A percentile compares a stretch with the other conserved stretches of the same genome.
These are phyloP conservation scores for Microglena sp. DNA, from an alignment of 139 green algal species.

Conservation along the genomic window DNA sequence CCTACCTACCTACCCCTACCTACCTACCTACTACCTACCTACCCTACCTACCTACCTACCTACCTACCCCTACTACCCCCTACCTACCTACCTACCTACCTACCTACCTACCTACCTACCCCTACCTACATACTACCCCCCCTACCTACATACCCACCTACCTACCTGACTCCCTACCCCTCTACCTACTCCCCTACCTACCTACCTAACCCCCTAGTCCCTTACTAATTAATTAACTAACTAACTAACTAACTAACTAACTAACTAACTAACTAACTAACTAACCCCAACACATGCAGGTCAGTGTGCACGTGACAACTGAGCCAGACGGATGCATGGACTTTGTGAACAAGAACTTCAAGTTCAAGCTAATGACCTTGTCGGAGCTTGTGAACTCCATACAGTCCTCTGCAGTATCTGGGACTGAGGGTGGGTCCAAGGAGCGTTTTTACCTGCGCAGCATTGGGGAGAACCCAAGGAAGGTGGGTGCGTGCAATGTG, in stretches of 20 bases:
- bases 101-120: too few species aligned
- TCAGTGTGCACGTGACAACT: conserved; percentile 31
- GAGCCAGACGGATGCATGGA: conserved; percentile 24
- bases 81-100: too few species aligned
- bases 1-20: too few species aligned
- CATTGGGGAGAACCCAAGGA: conserved; percentile 43
- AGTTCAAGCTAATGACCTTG: conserved; percentile 34
- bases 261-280: neutral
- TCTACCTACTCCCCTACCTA: too few species aligned
- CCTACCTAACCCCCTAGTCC: too few species aligned
- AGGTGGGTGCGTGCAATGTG: conserved; percentile 17
- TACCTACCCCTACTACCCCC: too few species aligned
- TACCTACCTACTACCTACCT: too few species aligned
- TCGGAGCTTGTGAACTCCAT: conserved; percentile 24
- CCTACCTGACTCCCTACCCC: too few species aligned
- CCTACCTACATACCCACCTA: too few species aligned
- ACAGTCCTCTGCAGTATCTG: neutral
- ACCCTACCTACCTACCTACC: too few species aligned
- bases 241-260: neutral
- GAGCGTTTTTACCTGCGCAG: conserved; percentile 44
- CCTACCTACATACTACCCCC: too few species aligned
- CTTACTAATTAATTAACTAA: too few species aligned
- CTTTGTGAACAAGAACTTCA: conserved; percentile 54
- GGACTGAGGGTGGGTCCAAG: neutral
- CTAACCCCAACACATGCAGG: conserved; percentile 7